Evolutionary conservation across 1,139 yeast species (phyloP).

Genomic region (Pichia sp.): DNA sequence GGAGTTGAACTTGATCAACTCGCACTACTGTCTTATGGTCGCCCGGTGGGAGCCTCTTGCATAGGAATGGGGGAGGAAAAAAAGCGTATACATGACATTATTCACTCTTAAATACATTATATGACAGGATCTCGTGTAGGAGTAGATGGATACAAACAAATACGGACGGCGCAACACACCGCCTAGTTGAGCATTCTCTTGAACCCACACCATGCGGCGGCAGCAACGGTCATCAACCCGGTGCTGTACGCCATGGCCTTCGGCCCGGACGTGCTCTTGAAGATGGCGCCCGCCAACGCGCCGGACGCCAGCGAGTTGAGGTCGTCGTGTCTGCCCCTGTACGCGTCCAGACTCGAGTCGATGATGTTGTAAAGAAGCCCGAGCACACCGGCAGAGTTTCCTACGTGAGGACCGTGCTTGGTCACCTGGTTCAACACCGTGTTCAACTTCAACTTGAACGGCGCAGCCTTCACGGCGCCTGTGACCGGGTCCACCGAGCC

Average conservation of each 20-base stretch:
- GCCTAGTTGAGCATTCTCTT: constrained; percentile 43
- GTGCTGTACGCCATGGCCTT: constrained; percentile 87
- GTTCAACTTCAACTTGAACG: constrained; percentile 76
- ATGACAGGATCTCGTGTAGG: not conserved
- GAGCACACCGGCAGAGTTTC: constrained; percentile 91
- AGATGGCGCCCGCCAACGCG: constrained; percentile 86
- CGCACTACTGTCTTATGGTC: constrained; percentile 64
- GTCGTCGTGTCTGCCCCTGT: constrained; percentile 87
- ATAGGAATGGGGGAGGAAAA: not conserved
- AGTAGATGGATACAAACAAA: not conserved
- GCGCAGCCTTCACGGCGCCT: constrained; percentile 41
- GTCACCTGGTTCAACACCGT: constrained; percentile 89
- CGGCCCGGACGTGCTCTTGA: constrained; percentile 79
- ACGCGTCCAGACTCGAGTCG: constrained; percentile 71
- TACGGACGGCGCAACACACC: not conserved
- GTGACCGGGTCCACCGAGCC: constrained; percentile 29
- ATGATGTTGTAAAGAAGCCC: constrained; percentile 84
- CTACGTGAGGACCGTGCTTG: constrained; percentile 91
- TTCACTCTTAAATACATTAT: not conserved
- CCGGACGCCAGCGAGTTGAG: constrained; percentile 83
- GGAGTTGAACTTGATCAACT: constrained; percentile 67
- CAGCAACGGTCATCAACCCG: constrained; percentile 81
- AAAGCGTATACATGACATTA: not conserved
- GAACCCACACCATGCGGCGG: constrained; percentile 88
- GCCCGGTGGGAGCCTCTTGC: constrained; percentile 22